Evolutionary conservation across 2,329 filamentous ascomycete species (phyloP).

Genomic region (Calonectria montana): DNA sequence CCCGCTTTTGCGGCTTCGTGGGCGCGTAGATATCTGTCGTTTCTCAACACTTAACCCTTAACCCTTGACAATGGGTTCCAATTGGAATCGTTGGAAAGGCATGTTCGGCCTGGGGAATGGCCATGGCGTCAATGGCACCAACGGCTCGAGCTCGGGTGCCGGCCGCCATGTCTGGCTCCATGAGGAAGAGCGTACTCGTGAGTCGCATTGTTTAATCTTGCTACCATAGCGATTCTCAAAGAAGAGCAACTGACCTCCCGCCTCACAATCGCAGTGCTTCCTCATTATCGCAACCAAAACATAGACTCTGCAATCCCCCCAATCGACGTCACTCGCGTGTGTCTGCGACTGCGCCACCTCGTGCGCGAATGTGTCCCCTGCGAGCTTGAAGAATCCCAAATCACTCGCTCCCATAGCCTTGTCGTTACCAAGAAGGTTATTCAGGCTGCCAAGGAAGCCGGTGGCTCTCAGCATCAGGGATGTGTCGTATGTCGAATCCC

Average conservation of each 20-base stretch:
- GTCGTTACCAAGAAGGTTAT: slow-evolving; percentile 87
- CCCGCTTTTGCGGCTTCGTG: neutral
- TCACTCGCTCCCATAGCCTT: slow-evolving; percentile 85
- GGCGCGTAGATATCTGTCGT: slow-evolving; percentile 14
- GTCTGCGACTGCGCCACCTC: slow-evolving; percentile 89
- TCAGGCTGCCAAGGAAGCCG: slow-evolving; percentile 83
- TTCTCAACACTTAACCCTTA: slow-evolving; percentile 1
- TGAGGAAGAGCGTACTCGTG: slow-evolving; percentile 59
- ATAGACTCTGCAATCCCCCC: slow-evolving; percentile 77
- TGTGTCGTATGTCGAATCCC: slow-evolving; percentile 70
- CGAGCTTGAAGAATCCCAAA: slow-evolving; percentile 80
- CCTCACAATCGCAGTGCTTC: slow-evolving; percentile 66
- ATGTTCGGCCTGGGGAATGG: slow-evolving; percentile 41
- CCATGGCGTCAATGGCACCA: slow-evolving; percentile 27
- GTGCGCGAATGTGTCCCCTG: slow-evolving; percentile 91
- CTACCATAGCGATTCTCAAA: neutral
- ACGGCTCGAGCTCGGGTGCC: slow-evolving; percentile 28
- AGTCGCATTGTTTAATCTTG: slow-evolving; percentile 37
- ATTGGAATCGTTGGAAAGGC: slow-evolving; percentile 47
- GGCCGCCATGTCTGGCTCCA: slow-evolving; percentile 51
- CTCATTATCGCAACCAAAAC: slow-evolving; percentile 67
- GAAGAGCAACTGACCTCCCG: neutral
- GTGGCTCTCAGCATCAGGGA: slow-evolving; percentile 76
- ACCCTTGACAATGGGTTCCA: slow-evolving; percentile 29
- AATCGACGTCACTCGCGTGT: slow-evolving; percentile 87